Conservation (phyloP, 345 rosid genomes). For the Sonneratia caseolaris region DNA sequence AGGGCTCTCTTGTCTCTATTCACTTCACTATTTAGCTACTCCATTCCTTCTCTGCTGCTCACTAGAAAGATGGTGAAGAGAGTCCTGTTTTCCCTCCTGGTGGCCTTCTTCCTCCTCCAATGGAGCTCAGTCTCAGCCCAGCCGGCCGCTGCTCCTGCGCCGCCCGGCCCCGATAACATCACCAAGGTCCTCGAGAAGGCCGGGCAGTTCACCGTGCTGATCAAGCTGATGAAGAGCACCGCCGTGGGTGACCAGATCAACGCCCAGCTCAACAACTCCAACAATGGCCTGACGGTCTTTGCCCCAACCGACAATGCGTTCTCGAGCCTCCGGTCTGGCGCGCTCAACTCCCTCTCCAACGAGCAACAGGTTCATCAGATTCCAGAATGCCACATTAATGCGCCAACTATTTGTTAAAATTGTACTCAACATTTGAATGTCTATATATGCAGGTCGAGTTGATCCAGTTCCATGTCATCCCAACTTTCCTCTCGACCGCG, state of each 20-base stretch:
- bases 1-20: not conserved
- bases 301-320: constrained; percentile 30
- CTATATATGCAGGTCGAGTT: constrained; percentile 15
- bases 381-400: not conserved
- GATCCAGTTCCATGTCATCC: constrained; percentile 31
- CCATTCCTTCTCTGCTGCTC: not conserved
- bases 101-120: constrained; percentile 15
- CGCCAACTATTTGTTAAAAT: not conserved
- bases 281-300: constrained; percentile 27
- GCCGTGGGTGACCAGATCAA: constrained; percentile 19
- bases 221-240: constrained; percentile 26
- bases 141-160: constrained; percentile 22
- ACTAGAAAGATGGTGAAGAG: not conserved
- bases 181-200: constrained; percentile 30
- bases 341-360: constrained; percentile 26
- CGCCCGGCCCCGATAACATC: constrained; percentile 28
- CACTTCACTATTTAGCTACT: not conserved
- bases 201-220: constrained; percentile 23
- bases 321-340: constrained; percentile 24
- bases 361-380: constrained; percentile 17
- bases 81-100: constrained; percentile 11
- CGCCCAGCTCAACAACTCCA: constrained; percentile 30
- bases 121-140: constrained; percentile 15
- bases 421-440: not conserved
- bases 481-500: constrained; percentile 19